Evolutionary conservation across 768 basidiomycete genomes (phyloP).

Genomic region (Rubroboletus satanas): DNA sequence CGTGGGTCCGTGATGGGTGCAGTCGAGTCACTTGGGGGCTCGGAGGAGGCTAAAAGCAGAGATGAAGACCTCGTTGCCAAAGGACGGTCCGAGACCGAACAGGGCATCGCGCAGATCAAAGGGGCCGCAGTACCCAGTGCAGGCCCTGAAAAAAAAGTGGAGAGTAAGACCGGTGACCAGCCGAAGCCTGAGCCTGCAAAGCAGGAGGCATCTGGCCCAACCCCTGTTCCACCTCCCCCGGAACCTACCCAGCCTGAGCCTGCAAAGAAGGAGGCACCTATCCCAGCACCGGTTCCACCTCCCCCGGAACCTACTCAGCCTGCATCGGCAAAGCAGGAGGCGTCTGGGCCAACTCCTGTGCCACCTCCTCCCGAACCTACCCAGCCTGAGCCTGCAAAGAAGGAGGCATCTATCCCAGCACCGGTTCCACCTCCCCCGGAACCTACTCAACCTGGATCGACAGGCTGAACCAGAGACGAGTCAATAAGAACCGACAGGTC

Average conservation of each 20-base stretch:
- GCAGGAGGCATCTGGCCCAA: neutral
- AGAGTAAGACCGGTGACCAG: neutral
- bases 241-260: neutral
- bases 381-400: neutral
- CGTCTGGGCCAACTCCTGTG: neutral
- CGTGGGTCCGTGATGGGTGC: conserved; percentile 42
- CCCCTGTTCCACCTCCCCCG: neutral
- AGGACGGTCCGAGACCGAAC: conserved; percentile 40
- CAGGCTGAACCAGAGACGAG: neutral
- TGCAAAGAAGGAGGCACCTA: too few species aligned
- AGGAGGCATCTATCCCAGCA: neutral
- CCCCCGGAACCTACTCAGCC: too few species aligned
- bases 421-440: neutral
- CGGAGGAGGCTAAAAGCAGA: conserved; percentile 22
- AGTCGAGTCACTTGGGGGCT: conserved; percentile 33
- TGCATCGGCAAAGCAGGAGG: neutral
- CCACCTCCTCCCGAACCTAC: neutral
- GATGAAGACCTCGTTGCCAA: conserved; percentile 36
- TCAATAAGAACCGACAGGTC: neutral
- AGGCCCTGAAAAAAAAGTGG: neutral
- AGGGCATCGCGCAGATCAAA: conserved; percentile 35
- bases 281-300: too few species aligned
- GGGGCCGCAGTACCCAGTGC: conserved; percentile 2
- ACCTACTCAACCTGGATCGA: too few species aligned
- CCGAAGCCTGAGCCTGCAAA: neutral